Percentiles rank a stretch among this genome's conserved stretches.
These are phyloP conservation scores for Naganishia sp. DNA, from an alignment of 1,284 basidiomycete genomes.

Conservation along the genomic window DNA sequence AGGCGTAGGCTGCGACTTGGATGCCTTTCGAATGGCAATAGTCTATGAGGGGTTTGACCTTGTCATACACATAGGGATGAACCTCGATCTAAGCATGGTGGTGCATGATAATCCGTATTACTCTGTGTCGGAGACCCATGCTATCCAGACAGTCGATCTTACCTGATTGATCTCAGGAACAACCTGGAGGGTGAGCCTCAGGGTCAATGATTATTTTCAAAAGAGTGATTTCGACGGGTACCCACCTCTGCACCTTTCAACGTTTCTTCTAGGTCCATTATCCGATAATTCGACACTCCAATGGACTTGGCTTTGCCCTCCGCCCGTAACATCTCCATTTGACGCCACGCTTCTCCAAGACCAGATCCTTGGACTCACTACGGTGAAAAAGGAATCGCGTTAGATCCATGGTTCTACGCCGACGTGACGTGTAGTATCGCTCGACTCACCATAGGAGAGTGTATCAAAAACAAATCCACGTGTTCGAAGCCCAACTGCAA, in stretches of 20 bases:
- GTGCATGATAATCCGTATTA: too few relatives aligned
- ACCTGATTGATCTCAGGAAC: conserved; percentile 77
- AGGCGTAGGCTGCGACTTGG: conserved; percentile 68
- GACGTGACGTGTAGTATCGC: too few relatives aligned
- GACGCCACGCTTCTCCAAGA: conserved; percentile 60
- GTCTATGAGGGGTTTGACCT: conserved; percentile 62
- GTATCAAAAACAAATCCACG: conserved; percentile 69
- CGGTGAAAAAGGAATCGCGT: too few relatives aligned
- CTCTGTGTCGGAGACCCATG: too few relatives aligned
- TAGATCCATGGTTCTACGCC: too few relatives aligned
- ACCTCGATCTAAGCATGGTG: conserved; percentile 65
- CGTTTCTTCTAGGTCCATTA: conserved; percentile 66
- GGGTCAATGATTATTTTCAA: too few relatives aligned
- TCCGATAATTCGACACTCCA: conserved; percentile 79
- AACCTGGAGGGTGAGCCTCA: too few relatives aligned
- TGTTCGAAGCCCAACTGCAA: conserved; percentile 66
- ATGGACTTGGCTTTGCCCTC: conserved; percentile 73
- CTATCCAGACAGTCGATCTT: conserved; percentile 13
- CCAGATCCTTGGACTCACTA: conserved; percentile 57
- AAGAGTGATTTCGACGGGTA: too few relatives aligned
- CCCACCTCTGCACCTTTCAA: conserved; percentile 55
- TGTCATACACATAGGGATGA: conserved; percentile 72
- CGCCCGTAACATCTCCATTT: conserved; percentile 67
- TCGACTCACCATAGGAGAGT: conserved; percentile 58
- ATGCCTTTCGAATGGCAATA: conserved; percentile 63